Evolutionary conservation across 257 asterid genomes (phyloP).

Genomic region (Scutellaria baicalensis): DNA sequence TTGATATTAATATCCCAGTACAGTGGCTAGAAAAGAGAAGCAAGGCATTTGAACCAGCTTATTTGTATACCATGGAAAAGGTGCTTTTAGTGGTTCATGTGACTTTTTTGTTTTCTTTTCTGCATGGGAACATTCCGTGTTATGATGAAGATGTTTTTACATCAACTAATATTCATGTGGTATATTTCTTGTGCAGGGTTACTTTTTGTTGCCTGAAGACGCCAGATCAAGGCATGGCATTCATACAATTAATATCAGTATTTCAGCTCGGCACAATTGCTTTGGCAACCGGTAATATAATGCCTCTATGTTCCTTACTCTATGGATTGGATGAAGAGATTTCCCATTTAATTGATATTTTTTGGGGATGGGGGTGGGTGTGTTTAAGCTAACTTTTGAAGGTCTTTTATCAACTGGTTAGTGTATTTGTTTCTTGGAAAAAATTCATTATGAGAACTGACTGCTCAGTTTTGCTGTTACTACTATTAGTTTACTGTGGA

Average conservation of each 20-base stretch:
- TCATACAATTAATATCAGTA: conserved; percentile 61
- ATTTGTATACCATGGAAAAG: conserved; percentile 85
- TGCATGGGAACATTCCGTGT: neutral
- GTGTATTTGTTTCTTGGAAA: neutral
- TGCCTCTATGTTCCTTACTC: conserved; percentile 11
- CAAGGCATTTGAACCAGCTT: conserved; percentile 85
- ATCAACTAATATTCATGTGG: conserved; percentile 11
- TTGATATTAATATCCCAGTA: conserved; percentile 55
- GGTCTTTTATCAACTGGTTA: neutral
- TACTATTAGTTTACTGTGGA: neutral
- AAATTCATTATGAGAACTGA: neutral
- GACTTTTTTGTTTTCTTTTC: conserved; percentile 8
- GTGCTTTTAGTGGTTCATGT: conserved; percentile 25
- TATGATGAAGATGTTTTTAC: conserved; percentile 1
- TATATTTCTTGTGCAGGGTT: conserved; percentile 51
- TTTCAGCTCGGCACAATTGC: conserved; percentile 86
- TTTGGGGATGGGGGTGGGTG: neutral
- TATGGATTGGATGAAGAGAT: conserved; percentile 4
- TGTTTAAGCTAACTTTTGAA: neutral
- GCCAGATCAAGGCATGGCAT: conserved; percentile 76
- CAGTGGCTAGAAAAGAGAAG: conserved; percentile 93
- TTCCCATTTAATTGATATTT: neutral
- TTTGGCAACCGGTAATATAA: conserved; percentile 79
- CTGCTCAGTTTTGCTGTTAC: neutral
- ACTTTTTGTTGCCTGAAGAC: conserved; percentile 89